Conservation (phyloP, 495 filamentous ascomycete genomes). For the Polyplosphaeria fusca region DNA sequence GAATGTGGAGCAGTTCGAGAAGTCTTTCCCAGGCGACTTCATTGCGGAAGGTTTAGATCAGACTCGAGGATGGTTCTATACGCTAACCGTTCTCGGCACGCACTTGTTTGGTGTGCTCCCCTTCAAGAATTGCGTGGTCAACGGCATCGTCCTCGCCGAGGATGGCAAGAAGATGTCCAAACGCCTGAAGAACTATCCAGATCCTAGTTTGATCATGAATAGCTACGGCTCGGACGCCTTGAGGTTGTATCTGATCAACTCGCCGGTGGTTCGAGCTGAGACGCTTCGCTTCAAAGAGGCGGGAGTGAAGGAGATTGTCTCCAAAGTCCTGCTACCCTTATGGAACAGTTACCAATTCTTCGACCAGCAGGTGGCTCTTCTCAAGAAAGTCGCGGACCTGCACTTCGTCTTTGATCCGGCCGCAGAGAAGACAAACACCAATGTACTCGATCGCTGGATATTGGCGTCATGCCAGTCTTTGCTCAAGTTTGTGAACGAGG, state of each 20-base stretch:
- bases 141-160: constrained; percentile 91
- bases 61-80: constrained; percentile 98
- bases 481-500: constrained; percentile 87
- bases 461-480: constrained; percentile 89
- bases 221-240: constrained; percentile 92
- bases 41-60: constrained; percentile 96
- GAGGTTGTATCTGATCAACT: constrained; percentile 94
- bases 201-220: constrained; percentile 78
- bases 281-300: constrained; percentile 86
- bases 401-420: constrained; percentile 79
- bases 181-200: constrained; percentile 94
- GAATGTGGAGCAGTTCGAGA: constrained; percentile 77
- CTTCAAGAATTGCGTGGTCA: constrained; percentile 96
- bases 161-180: constrained; percentile 99
- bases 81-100: constrained; percentile 81
- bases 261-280: constrained; percentile 91
- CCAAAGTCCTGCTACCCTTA: constrained; percentile 86
- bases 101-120: constrained; percentile 86
- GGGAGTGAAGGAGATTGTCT: constrained; percentile 93
- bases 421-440: constrained; percentile 70
- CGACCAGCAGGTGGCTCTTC: constrained; percentile 84
- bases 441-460: constrained; percentile 98
- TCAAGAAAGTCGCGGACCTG: constrained; percentile 81
- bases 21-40: constrained; percentile 89
- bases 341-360: constrained; percentile 99